These are phyloP conservation scores for Quercus lobata DNA, from an alignment of 331 rosid genomes.

Conservation along the genomic window DNA sequence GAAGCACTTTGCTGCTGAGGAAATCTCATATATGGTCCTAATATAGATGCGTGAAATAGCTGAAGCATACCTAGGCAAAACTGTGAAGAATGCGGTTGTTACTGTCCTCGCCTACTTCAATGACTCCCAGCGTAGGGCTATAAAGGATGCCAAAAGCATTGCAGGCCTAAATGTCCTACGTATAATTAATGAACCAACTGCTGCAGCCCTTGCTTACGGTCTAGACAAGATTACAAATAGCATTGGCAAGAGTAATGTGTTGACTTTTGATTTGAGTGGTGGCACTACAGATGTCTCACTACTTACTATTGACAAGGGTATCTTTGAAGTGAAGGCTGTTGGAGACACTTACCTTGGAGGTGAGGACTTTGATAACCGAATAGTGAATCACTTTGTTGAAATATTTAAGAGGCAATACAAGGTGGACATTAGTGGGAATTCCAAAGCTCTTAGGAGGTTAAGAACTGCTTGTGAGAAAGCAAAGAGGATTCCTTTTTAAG, in stretches of 20 bases:
- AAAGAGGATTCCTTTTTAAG: conserved; percentile 31
- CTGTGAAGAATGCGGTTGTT: conserved; percentile 34
- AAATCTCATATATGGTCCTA: neutral
- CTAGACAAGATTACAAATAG: conserved; percentile 17
- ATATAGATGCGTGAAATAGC: conserved; percentile 43
- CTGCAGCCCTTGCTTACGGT: conserved; percentile 44
- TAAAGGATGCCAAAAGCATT: conserved; percentile 26
- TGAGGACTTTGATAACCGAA: conserved; percentile 18
- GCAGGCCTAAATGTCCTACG: conserved; percentile 38
- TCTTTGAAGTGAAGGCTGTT: conserved; percentile 6
- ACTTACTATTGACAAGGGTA: conserved; percentile 30
- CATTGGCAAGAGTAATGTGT: conserved; percentile 30
- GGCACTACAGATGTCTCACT: conserved; percentile 45
- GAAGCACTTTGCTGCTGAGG: neutral
- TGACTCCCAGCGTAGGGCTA: conserved; percentile 43
- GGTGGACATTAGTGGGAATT: conserved; percentile 26
- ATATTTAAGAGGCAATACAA: conserved; percentile 33
- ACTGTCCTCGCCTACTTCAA: conserved; percentile 46
- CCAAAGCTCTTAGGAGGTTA: conserved; percentile 34
- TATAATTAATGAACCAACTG: conserved; percentile 52
- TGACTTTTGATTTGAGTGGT: conserved; percentile 45
- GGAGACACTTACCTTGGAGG: conserved; percentile 18
- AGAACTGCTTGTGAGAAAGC: conserved; percentile 42
- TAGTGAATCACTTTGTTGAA: conserved; percentile 29
- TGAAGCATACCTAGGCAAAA: conserved; percentile 24